Percentiles rank a stretch among this genome's conserved stretches.
Evolutionary conservation across 2,329 filamentous ascomycete genomes (phyloP).

Genomic region (Colletotrichum scovillei): DNA sequence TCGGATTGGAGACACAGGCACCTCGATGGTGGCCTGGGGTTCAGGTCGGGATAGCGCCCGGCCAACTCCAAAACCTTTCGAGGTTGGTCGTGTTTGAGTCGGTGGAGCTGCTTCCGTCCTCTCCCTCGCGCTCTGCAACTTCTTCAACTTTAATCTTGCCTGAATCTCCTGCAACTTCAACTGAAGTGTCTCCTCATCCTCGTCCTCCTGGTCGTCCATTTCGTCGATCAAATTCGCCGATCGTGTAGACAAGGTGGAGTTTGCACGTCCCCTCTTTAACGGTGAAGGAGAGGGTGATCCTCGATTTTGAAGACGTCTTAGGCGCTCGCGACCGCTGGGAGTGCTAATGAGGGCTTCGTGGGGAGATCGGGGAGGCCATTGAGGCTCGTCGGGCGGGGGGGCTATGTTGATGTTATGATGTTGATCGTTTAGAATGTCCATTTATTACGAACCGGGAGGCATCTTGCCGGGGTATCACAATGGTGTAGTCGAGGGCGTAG

Average conservation of each 20-base stretch:
- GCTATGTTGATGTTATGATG: slow-evolving; percentile 35
- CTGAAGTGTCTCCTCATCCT: slow-evolving; percentile 91
- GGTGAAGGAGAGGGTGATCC: slow-evolving; percentile 78
- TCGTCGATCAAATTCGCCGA: slow-evolving; percentile 37
- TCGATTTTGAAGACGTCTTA: slow-evolving; percentile 74
- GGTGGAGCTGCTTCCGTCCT: slow-evolving; percentile 38
- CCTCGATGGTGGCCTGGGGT: slow-evolving; percentile 64
- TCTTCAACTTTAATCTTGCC: slow-evolving; percentile 87
- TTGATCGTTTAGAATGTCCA: not conserved
- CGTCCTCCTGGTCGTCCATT: slow-evolving; percentile 63
- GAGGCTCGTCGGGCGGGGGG: slow-evolving; percentile 52
- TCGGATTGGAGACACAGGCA: slow-evolving; percentile 80
- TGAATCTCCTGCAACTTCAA: slow-evolving; percentile 90
- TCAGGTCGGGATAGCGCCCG: slow-evolving; percentile 35
- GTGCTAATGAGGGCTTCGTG: slow-evolving; percentile 74
- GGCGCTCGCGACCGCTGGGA: slow-evolving; percentile 82
- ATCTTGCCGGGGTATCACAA: slow-evolving; percentile 27
- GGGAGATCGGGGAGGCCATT: slow-evolving; percentile 76
- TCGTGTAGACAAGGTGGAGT: slow-evolving; percentile 42
- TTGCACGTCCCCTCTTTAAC: slow-evolving; percentile 57
- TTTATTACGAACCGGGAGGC: slow-evolving; percentile 36
- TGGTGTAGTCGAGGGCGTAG: slow-evolving; percentile 3
- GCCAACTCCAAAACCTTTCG: slow-evolving; percentile 43
- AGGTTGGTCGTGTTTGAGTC: slow-evolving; percentile 35
- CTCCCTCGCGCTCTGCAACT: slow-evolving; percentile 76